These are phyloP conservation scores for Calocybe gangraenosa DNA, from an alignment of 768 basidiomycete species.

Conservation along the genomic window DNA sequence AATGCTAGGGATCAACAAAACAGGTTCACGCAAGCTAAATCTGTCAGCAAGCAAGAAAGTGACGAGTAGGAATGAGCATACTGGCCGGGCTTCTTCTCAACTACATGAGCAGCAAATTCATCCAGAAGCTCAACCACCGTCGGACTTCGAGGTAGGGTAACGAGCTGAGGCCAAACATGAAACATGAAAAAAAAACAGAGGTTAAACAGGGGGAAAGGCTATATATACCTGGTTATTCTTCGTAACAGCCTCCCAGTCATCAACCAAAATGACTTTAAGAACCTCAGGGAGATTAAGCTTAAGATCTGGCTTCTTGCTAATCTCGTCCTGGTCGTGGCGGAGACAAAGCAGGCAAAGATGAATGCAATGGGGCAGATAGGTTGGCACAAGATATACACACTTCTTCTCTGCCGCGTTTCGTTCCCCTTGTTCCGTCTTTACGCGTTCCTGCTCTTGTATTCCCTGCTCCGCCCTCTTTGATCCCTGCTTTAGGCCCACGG, in stretches of 20 bases:
- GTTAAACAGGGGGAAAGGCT: background rate
- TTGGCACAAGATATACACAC: conserved; percentile 30
- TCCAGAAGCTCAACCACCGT: conserved; percentile 73
- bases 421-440: conserved; percentile 63
- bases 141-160: conserved; percentile 76
- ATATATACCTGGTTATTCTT: conserved; percentile 83
- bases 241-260: conserved; percentile 97
- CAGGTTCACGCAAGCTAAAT: conserved; percentile 62
- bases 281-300: conserved; percentile 85
- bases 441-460: conserved; percentile 32
- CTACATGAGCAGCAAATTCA: conserved; percentile 69
- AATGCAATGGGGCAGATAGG: background rate
- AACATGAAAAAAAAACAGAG: background rate
- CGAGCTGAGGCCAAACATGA: conserved; percentile 48
- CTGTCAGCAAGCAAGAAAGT: conserved; percentile 1
- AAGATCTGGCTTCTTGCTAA: conserved; percentile 78
- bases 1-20: conserved; percentile 71
- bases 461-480: conserved; percentile 22
- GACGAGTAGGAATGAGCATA: conserved; percentile 21
- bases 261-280: conserved; percentile 86
- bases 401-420: conserved; percentile 74
- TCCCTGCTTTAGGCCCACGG: conserved; percentile 19
- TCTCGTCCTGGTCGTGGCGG: conserved; percentile 60
- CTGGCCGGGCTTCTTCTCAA: conserved; percentile 44
- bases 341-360: background rate